phyloP scores from a whole-genome alignment of 305 asterid genomes.

The Fraxinus angustifolia region DNA sequence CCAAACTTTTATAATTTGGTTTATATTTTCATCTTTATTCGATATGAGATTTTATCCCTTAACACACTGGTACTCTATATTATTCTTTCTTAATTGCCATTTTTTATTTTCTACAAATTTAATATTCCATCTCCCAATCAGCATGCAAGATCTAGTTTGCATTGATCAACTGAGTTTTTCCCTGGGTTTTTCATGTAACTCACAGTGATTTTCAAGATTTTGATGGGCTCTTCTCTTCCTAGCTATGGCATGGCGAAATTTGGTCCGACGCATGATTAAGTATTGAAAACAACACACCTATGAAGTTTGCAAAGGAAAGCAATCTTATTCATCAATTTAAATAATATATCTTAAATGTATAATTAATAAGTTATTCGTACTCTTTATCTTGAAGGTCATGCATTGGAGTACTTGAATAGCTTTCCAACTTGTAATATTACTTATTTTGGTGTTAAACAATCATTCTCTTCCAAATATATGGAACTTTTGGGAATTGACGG shows the following conservation, averaged over 20 bases:
- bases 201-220: background rate
- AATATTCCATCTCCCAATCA: background rate
- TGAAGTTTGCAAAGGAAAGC: background rate
- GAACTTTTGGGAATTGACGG: background rate
- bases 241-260: background rate
- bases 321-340: background rate
- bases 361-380: background rate
- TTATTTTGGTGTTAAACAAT: background rate
- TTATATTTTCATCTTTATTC: too few relatives aligned
- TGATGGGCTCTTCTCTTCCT: background rate
- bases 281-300: background rate
- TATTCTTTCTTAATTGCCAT: background rate
- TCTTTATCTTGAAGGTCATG: background rate
- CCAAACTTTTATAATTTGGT: too few relatives aligned
- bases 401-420: background rate
- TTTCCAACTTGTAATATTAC: too few relatives aligned
- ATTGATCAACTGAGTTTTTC: background rate
- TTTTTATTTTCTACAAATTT: background rate
- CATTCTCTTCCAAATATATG: background rate
- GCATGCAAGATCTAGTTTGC: background rate
- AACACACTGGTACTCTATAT: too few relatives aligned
- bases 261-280: background rate
- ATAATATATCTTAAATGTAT: background rate
- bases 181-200: background rate
- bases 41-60: too few relatives aligned